phyloP scores from a whole-genome alignment of 2,329 filamentous ascomycete species.

The Orbilia quercus region DNA sequence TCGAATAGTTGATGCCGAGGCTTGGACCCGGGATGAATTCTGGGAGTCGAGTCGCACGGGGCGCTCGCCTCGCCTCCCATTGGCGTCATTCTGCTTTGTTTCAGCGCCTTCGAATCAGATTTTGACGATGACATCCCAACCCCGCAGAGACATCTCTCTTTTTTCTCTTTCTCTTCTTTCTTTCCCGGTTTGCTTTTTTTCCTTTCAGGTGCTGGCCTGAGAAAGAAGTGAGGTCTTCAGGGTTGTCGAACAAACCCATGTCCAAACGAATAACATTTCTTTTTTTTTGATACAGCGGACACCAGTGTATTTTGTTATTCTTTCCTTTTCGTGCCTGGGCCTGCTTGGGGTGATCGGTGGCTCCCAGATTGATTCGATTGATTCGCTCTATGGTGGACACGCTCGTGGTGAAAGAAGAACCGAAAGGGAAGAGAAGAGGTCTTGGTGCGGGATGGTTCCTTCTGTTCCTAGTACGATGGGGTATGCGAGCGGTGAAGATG shows the following conservation, averaged over 20 bases:
- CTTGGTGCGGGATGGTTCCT: slow-evolving; percentile 27
- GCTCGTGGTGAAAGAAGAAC: slow-evolving; percentile 17
- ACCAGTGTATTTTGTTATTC: no score
- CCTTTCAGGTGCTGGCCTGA: no score
- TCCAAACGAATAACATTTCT: slow-evolving; percentile 44
- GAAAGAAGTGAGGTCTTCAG: no score
- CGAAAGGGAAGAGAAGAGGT: slow-evolving; percentile 18
- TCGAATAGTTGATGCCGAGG: slow-evolving; percentile 6
- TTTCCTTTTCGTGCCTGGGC: slow-evolving; percentile 1
- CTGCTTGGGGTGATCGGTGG: slow-evolving; percentile 12
- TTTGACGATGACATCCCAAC: slow-evolving; percentile 17
- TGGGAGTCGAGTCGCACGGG: slow-evolving; percentile 31
- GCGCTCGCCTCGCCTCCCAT: slow-evolving; percentile 48
- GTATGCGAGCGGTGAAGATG: slow-evolving; percentile 25
- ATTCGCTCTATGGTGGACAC: no score
- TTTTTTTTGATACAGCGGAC: no score
- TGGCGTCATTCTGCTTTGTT: slow-evolving; percentile 43
- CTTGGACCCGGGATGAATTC: slow-evolving; percentile 29
- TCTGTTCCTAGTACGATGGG: slow-evolving; percentile 40
- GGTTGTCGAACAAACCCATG: slow-evolving; percentile 18
- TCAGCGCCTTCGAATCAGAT: slow-evolving; percentile 20
- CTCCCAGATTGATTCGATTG: no score
- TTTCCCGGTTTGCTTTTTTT: no score
- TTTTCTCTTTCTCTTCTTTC: slow-evolving; percentile 21
- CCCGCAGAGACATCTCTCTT: slow-evolving; percentile 35